A percentile compares a stretch with the other conserved stretches of the same genome.
Evolutionary conservation across 345 rosid genomes (phyloP).

Genomic region (Reutealis trisperma): DNA sequence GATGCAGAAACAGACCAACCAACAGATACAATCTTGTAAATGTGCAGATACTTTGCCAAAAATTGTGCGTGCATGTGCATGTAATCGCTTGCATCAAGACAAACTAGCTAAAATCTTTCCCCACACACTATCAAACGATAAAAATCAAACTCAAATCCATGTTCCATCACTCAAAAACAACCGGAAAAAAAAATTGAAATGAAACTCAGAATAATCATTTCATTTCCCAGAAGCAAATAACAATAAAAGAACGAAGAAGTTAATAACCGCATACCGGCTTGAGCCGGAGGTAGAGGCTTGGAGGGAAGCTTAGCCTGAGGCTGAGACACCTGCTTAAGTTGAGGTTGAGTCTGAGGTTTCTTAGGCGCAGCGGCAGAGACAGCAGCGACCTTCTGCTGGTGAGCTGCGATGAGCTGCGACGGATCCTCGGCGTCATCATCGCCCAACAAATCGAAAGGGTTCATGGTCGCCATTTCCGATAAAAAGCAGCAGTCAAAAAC

Average conservation of each 20-base stretch:
- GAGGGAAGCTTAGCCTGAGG: constrained; percentile 29
- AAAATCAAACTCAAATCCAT: not conserved
- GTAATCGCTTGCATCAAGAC: not conserved
- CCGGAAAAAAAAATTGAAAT: not conserved
- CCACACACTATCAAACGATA: not conserved
- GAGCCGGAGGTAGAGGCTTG: constrained; percentile 33
- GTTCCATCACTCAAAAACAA: not conserved
- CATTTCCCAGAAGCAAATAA: not conserved
- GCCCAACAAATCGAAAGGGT: constrained; percentile 32
- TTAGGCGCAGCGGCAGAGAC: constrained; percentile 16
- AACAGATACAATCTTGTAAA: not conserved
- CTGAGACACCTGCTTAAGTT: constrained; percentile 9
- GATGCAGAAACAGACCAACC: not conserved
- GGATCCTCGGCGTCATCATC: constrained; percentile 32
- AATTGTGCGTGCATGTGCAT: not conserved
- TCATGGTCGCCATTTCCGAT: constrained; percentile 26
- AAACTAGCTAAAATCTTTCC: no score
- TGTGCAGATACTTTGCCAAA: not conserved
- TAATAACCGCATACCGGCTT: constrained; percentile 20
- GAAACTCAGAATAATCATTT: no score
- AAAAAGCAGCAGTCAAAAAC: not conserved
- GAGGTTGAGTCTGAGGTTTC: constrained; percentile 22
- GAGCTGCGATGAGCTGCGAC: constrained; percentile 20
- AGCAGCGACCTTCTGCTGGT: constrained; percentile 8
- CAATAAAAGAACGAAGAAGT: not conserved